Evolutionary conservation across 148 eudicot genomes (phyloP).

Genomic region (Silene latifolia): DNA sequence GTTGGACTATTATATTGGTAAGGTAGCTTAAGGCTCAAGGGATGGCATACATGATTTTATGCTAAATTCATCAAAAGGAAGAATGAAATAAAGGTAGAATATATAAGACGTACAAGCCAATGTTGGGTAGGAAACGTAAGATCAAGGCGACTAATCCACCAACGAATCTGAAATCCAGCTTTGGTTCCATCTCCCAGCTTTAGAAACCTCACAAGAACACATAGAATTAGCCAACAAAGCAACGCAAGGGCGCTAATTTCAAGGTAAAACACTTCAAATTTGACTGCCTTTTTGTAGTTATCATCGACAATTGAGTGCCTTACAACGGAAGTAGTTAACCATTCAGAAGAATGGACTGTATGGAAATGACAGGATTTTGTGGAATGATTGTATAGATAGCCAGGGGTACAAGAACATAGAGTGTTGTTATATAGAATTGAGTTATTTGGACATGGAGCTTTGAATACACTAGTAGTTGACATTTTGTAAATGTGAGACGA

Average conservation of each 20-base stretch:
- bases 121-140: conserved; percentile 65
- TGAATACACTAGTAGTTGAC: conserved; percentile 6
- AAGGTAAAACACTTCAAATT: not conserved
- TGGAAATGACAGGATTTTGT: conserved; percentile 39
- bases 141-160: conserved; percentile 92
- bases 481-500: too few relatives aligned
- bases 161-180: conserved; percentile 62
- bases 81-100: not conserved
- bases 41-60: too few relatives aligned
- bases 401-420: conserved; percentile 66
- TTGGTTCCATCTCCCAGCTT: conserved; percentile 58
- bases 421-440: conserved; percentile 54
- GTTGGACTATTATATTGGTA: too few relatives aligned
- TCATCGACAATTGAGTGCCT: conserved; percentile 43
- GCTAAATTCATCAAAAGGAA: too few relatives aligned
- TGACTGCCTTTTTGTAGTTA: conserved; percentile 15
- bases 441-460: conserved; percentile 42
- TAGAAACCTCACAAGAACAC: conserved; percentile 44
- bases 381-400: conserved; percentile 42
- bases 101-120: conserved; percentile 47
- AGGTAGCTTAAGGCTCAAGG: too few relatives aligned
- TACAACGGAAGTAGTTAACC: conserved; percentile 45
- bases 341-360: conserved; percentile 22
- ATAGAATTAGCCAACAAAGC: conserved; percentile 53
- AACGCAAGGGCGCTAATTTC: conserved; percentile 40